Base-by-base conservation (phyloP, 805 yeast genomes). In the Ogataea naganishii region DNA sequence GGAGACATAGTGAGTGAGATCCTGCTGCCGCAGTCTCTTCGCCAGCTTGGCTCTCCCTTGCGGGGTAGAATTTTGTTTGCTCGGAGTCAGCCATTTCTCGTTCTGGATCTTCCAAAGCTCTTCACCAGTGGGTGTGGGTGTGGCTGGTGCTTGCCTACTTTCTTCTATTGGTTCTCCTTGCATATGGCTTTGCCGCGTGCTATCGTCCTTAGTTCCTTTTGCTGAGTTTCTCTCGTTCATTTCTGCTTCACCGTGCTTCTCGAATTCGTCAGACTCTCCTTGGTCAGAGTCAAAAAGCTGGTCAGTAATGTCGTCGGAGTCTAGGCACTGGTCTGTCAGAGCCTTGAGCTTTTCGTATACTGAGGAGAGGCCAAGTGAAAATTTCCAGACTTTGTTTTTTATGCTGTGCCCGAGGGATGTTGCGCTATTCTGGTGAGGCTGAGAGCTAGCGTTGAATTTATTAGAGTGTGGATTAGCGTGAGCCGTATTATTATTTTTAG, bases 51-150 rank as follows among this genome's bases (percentile, higher is more conserved):
- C 30, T 26, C 36, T 38, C 1, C 55, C 56, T 24, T 51, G 46
- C 15, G 42, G 23, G 5, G 49, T 34, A 8, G 35, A 15, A 20
- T 47, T 41, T 18, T 49, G 53, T 4, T 53, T 46, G 3, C 59
- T 44, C n/a, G 64, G 60, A 18, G 53, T 46, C 13, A 71, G 49
- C 96, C 96, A 88, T 35, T 73, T 66, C 7, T 58, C 50, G 33
- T 95, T 66, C 34, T 85, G 72, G 27, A 62, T 54, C 30, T 70
- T 68, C 96, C 95, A 88, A 25, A 81, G 62, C 9, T 56, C 56
- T 23, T 68, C 67, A 7, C 53, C 55, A 27, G 15, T n/a, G n/a
- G n/a, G n/a, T 21, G 23, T 13, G 7, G 12, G 14, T 18, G 24
- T n/a, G 24, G 28, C 7, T 8, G 25, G 25, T 7, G 7, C 8